A percentile compares a stretch with the other conserved stretches of the same genome.
phyloP scores from a whole-genome alignment of 1,284 basidiomycete species.

The Fomitopsis palustris region DNA sequence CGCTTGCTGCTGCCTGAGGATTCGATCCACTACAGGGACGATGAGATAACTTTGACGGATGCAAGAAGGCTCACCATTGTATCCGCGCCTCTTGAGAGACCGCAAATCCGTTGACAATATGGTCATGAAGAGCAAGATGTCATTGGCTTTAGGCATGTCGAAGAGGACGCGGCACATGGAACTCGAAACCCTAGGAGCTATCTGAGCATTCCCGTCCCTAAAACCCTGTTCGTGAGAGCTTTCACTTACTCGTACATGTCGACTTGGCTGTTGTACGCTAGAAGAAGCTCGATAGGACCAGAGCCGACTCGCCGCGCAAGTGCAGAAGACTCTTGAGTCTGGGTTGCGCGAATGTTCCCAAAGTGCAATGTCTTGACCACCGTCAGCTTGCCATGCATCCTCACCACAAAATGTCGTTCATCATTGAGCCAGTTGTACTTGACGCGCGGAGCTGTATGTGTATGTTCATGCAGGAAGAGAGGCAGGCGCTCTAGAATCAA shows the following conservation, averaged over 20 bases:
- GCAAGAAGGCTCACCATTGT: slow-evolving; percentile 55
- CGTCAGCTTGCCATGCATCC: slow-evolving; percentile 55
- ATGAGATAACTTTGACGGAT: background rate
- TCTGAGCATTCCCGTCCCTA: background rate
- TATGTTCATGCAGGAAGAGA: slow-evolving; percentile 89
- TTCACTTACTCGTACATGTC: slow-evolving; percentile 88
- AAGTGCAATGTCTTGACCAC: slow-evolving; percentile 60
- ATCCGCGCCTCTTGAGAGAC: slow-evolving; percentile 82
- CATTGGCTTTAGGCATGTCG: slow-evolving; percentile 73
- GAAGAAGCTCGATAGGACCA: slow-evolving; percentile 72
- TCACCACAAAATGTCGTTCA: slow-evolving; percentile 71
- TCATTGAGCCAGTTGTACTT: slow-evolving; percentile 75
- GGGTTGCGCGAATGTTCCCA: slow-evolving; percentile 44
- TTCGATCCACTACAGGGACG: slow-evolving; percentile 72
- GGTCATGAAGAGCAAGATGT: slow-evolving; percentile 87
- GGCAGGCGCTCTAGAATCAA: slow-evolving; percentile 87
- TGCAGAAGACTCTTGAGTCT: slow-evolving; percentile 72
- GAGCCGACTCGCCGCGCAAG: slow-evolving; percentile 56
- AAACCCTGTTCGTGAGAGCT: background rate
- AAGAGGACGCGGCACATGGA: slow-evolving; percentile 78
- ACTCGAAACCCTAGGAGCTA: slow-evolving; percentile 60
- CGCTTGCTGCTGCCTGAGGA: slow-evolving; percentile 81
- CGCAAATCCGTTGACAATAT: slow-evolving; percentile 88
- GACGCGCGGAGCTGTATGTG: slow-evolving; percentile 65
- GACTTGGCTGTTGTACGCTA: slow-evolving; percentile 71